phyloP scores from a whole-genome alignment of 2,329 filamentous ascomycete species.

The Triangularia verruculosa region DNA sequence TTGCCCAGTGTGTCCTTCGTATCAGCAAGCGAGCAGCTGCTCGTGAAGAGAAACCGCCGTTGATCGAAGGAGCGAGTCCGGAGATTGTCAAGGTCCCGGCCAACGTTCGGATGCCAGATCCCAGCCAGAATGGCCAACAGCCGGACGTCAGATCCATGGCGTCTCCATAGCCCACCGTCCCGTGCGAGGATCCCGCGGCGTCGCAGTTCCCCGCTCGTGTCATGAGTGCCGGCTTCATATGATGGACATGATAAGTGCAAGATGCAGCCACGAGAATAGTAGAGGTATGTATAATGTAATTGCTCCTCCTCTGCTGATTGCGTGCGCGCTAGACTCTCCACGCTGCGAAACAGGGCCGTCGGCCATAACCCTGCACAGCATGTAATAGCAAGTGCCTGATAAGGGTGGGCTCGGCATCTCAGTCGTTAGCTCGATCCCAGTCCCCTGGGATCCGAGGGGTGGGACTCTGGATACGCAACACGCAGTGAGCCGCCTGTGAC shows the following conservation, averaged over 20 bases:
- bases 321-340: neutral
- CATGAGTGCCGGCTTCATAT: neutral
- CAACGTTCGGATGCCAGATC: neutral
- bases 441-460: constrained; percentile 30
- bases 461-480: constrained; percentile 14
- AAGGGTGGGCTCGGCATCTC: constrained; percentile 33
- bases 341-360: neutral
- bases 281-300: neutral
- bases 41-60: neutral
- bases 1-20: neutral
- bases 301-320: neutral
- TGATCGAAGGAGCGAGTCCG: neutral
- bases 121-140: neutral
- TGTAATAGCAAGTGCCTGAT: constrained; percentile 31
- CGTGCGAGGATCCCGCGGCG: neutral
- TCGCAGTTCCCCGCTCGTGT: neutral
- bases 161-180: neutral
- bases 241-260: neutral
- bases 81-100: neutral
- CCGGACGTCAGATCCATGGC: neutral
- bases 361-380: constrained; percentile 18
- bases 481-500: neutral
- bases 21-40: neutral
- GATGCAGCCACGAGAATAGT: too few species aligned
- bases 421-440: constrained; percentile 34